Conservation (phyloP, 495 filamentous ascomycete species). For the Evansstolkia leycettana region DNA sequence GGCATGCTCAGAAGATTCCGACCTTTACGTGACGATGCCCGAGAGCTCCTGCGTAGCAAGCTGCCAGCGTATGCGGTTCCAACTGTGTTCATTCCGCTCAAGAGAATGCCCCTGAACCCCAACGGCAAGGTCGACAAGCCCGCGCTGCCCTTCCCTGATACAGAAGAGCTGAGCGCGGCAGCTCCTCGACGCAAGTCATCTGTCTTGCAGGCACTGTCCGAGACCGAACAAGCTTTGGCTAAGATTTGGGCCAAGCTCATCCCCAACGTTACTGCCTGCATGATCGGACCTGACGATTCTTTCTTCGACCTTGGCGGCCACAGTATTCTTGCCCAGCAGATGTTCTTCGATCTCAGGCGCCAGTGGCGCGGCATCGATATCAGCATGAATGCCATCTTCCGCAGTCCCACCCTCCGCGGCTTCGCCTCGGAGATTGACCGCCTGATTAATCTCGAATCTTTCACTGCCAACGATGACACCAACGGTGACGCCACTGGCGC, state of each 20-base stretch:
- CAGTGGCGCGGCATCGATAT: conserved; percentile 55
- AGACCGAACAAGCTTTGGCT: conserved; percentile 56
- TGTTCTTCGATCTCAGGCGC: conserved; percentile 58
- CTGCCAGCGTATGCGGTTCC: conserved; percentile 77
- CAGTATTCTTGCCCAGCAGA: conserved; percentile 74
- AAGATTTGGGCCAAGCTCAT: conserved; percentile 52
- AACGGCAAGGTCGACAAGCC: conserved; percentile 94
- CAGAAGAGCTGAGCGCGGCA: conserved; percentile 35
- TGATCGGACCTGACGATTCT: conserved; percentile 49
- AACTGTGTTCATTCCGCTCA: conserved; percentile 64
- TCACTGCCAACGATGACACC: conserved; percentile 20
- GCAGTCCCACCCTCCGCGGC: conserved; percentile 56
- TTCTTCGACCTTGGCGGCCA: conserved; percentile 91
- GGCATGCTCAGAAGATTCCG: conserved; percentile 51
- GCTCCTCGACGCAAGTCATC: conserved; percentile 26
- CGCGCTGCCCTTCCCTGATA: conserved; percentile 81
- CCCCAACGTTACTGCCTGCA: conserved; percentile 39
- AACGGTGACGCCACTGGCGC: conserved; percentile 16
- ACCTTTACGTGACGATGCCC: conserved; percentile 58
- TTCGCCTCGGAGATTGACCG: conserved; percentile 70
- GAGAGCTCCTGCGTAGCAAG: conserved; percentile 60
- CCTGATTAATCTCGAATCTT: conserved; percentile 28
- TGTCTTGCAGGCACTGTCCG: conserved; percentile 30
- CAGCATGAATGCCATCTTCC: conserved; percentile 65
- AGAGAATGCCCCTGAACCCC: conserved; percentile 77